Base-by-base conservation (phyloP, 306 rosid genomes). In the Malus fusca region DNA sequence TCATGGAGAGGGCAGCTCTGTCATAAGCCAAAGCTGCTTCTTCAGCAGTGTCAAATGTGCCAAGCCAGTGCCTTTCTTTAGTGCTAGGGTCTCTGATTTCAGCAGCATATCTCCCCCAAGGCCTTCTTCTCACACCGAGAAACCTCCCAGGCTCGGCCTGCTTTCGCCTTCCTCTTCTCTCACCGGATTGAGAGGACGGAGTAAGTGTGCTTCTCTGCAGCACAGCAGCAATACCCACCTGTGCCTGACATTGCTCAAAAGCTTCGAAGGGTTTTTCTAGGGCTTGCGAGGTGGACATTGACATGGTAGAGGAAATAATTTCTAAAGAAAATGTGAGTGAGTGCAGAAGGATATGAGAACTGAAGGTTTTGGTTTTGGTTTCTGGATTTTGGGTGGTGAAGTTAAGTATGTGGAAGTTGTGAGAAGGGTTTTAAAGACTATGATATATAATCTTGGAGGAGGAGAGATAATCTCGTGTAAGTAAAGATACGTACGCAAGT, bases 11-110 rank as follows among this genome's bases (percentile, higher is more conserved):
- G 76, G 99, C 99, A 77, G 99, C 99, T 80, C 97, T 88, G 81
- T 96, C 99, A 91, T 96, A 96, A 86, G 99, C 99, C 77, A 96
- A 87, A 76, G 99, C 99, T n/a, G 99, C 99, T 84, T 96, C 99
- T 79, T 92, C 92, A 28, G 99, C 99, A 82, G 99, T 96, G 84
- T 96, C 99, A 80, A 96, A 96, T 14, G 99, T 96, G 31, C 99
- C 99, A 72, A 96, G 92, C 99, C 98, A 96, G 74, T 96, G 99
- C 72, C 98, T 88, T 73, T 96, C 99, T 88, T 92, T 96, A 8
- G 99, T 92, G 51, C 92, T 85, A 11, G 99, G 99, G 91, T 96
- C 99, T 82, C 98, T 87, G 25, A 96, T 96, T 77, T 96, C 99
- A 66, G 98, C 98, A 37, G 99, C 99, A 87, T 96, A 96, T 52